Conservation (phyloP, 352 stramenopile species). For the Pythium aristosporum region DNA sequence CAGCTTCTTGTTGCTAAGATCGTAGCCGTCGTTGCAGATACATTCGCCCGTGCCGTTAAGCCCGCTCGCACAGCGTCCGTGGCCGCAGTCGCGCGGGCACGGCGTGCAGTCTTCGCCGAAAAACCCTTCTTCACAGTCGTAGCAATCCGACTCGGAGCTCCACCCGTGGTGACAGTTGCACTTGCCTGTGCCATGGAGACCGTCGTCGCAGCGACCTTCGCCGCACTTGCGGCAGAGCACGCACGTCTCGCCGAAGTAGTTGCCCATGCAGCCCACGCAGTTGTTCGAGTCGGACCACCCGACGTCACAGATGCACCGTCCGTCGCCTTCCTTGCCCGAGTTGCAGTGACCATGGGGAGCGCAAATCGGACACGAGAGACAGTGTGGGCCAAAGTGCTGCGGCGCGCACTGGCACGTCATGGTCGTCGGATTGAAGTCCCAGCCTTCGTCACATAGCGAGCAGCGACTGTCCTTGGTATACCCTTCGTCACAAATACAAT, state of each 20-base stretch:
- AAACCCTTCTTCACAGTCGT: constrained; percentile 81
- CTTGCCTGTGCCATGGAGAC: constrained; percentile 63
- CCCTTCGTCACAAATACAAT: constrained; percentile 82
- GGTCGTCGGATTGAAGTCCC: constrained; percentile 86
- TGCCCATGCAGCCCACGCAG: constrained; percentile 83
- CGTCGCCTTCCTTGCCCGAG: constrained; percentile 76
- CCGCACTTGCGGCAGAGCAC: constrained; percentile 74
- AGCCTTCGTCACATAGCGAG: constrained; percentile 77
- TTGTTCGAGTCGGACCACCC: constrained; percentile 89
- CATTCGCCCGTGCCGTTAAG: constrained; percentile 78
- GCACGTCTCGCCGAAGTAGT: constrained; percentile 79
- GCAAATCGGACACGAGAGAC: constrained; percentile 82
- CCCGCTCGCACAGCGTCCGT: constrained; percentile 76
- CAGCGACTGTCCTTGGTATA: constrained; percentile 77
- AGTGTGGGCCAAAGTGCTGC: constrained; percentile 78
- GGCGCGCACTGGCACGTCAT: constrained; percentile 86
- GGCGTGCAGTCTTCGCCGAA: constrained; percentile 68
- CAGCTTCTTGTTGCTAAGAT: constrained; percentile 45
- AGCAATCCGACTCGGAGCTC: constrained; percentile 74
- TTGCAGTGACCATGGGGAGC: constrained; percentile 84
- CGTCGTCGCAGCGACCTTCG: constrained; percentile 79
- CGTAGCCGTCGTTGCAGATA: constrained; percentile 73
- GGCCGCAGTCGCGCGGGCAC: constrained; percentile 70
- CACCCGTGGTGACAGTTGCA: constrained; percentile 84
- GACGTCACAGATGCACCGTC: constrained; percentile 80